Conservation (phyloP, 345 rosid species). For the Lagerstroemia speciosa region DNA sequence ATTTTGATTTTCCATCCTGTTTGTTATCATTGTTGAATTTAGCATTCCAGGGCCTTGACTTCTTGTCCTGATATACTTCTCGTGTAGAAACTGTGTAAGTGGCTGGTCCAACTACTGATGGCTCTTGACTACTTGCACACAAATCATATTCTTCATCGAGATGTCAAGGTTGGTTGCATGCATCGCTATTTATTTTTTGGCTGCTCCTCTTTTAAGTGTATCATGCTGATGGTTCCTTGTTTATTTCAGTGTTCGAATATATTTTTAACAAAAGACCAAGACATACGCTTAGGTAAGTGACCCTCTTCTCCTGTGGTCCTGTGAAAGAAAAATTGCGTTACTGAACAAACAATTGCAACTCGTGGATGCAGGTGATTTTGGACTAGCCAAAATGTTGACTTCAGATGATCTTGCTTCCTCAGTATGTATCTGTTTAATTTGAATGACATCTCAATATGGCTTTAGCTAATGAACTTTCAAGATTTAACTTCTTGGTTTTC, state of each 20-base stretch:
- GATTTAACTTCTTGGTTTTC: slow-evolving; percentile 6
- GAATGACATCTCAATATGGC: not conserved
- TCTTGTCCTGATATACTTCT: not conserved
- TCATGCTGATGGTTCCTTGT: slow-evolving; percentile 22
- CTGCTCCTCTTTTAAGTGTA: not conserved
- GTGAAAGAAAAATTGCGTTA: slow-evolving; percentile 10
- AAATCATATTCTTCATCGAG: slow-evolving; percentile 97
- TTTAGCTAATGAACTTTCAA: slow-evolving; percentile 1
- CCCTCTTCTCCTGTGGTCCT: slow-evolving; percentile 5
- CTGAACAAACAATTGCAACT: slow-evolving; percentile 7
- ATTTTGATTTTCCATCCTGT: not conserved
- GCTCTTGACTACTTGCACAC: slow-evolving; percentile 98
- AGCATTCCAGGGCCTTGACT: not conserved
- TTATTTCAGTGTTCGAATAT: slow-evolving; percentile 85
- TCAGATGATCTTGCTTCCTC: slow-evolving; percentile 97
- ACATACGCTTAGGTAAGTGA: slow-evolving; percentile 87
- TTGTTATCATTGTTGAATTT: not conserved
- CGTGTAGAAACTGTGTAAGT: slow-evolving; percentile 87
- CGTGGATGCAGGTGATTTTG: slow-evolving; percentile 77
- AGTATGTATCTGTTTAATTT: slow-evolving; percentile 36
- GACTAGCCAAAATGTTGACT: slow-evolving; percentile 95
- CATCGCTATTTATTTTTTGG: not conserved
- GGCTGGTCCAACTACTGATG: slow-evolving; percentile 95
- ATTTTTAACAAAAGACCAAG: slow-evolving; percentile 85
- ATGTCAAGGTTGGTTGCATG: slow-evolving; percentile 74